Percentiles rank a stretch among this genome's conserved stretches.
Evolutionary conservation across 2,329 filamentous ascomycete genomes (phyloP).

Genomic region (Paecilomyces variotii): DNA sequence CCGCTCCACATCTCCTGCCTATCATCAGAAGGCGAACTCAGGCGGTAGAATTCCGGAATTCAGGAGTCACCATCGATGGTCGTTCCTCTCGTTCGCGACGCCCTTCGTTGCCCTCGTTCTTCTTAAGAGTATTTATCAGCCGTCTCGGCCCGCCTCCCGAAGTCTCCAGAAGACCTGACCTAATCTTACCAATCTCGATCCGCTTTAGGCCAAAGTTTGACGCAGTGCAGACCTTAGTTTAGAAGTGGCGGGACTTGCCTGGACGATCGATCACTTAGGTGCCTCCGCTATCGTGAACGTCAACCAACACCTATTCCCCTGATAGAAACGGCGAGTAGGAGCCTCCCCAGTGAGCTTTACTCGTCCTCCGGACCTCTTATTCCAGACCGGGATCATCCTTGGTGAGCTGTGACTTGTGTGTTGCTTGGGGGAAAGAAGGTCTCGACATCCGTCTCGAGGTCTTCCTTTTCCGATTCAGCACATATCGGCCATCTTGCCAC

Average conservation of each 20-base stretch:
- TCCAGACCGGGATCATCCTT: slow-evolving; percentile 1
- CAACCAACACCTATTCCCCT: neutral
- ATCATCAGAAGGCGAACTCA: neutral
- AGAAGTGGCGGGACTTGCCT: neutral
- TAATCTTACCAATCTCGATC: neutral
- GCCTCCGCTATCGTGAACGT: neutral
- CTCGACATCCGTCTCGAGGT: slow-evolving; percentile 13
- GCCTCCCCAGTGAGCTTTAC: neutral
- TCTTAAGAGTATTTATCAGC: neutral
- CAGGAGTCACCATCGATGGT: neutral
- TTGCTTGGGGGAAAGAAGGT: slow-evolving; percentile 16
- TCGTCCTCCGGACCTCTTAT: neutral
- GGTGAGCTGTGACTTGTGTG: slow-evolving; percentile 19
- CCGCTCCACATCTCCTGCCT: neutral
- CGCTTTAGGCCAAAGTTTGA: neutral
- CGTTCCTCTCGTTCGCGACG: neutral
- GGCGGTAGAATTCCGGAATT: neutral
- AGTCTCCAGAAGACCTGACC: neutral
- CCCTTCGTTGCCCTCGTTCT: neutral
- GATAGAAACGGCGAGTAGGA: neutral
- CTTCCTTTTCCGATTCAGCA: slow-evolving; percentile 15
- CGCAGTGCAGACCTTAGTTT: neutral
- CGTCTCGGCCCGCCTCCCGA: neutral
- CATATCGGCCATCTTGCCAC: slow-evolving; percentile 11
- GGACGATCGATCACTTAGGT: neutral